Evolutionary conservation across 495 filamentous ascomycete genomes (phyloP), one percentile per base, ranked within the genome.

Genomic region (Trichoderma virens): DNA sequence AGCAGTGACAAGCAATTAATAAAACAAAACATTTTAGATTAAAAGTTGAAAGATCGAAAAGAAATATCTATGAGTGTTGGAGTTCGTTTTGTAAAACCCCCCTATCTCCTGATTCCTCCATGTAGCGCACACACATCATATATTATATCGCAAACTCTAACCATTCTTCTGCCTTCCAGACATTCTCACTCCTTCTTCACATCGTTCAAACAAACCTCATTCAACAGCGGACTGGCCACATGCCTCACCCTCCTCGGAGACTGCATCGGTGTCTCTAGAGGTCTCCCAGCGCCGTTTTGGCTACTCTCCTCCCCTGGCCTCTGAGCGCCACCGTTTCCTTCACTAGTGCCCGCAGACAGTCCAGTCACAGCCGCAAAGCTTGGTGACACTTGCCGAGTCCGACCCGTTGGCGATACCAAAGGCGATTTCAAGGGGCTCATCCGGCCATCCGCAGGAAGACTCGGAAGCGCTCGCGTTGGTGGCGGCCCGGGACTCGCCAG

Each of bases 401-500:
- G 51, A 13, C 51, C 16, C 8, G 23, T 56, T 2, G 51, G 51
- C 20, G 51, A 56, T 18, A 18, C 14, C n/a, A 56, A 25, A 11
- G 51, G 51, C 51, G 51, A 31, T 25, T 16, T 56, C 51, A 31
- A 30, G 16, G 51, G 51, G 20, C 51, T 56, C 11, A 9, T 16
- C 3, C 51, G 51, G 8, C 51, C 51, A 30, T 56, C 51, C 51
- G 25, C 4, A 30, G 51, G 51, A 0, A 56, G 51, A 56, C 51
- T 56, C 11, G 51, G 51, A 30, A 56, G 51, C 23, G 51, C 51
- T 25, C 51, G 69, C 28, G 39, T 72, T 2, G 73, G 73, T 3
- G 73, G 69, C 20, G 73, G 73, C 9, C 71, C 73, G 20, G 71
- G 71, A 5, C 68, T 71, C 38, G 65, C 68, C 2, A 65, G 64